A percentile compares a stretch with the other conserved stretches of the same genome.
phyloP scores from a whole-genome alignment of 1,284 basidiomycete genomes.

The Coniophora puteana region DNA sequence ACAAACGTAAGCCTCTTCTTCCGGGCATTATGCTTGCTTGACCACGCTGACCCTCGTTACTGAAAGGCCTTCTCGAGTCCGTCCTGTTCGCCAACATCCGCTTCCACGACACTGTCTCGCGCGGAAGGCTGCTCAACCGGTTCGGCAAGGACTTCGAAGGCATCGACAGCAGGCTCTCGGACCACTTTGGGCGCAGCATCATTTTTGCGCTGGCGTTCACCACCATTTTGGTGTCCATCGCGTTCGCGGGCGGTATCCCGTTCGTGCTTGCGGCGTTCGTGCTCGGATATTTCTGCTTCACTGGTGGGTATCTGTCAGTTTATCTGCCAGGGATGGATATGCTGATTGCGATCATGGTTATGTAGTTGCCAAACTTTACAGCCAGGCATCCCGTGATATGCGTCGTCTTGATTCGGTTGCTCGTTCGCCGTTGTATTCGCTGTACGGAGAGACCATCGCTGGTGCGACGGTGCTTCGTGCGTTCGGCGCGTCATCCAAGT shows the following conservation, averaged over 20 bases:
- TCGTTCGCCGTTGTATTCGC: slow-evolving; percentile 87
- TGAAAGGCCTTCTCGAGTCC: slow-evolving; percentile 68
- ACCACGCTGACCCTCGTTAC: slow-evolving; percentile 7
- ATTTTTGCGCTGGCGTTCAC: slow-evolving; percentile 54
- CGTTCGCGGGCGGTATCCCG: slow-evolving; percentile 73
- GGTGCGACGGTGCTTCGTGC: slow-evolving; percentile 87
- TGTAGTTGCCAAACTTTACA: slow-evolving; percentile 58
- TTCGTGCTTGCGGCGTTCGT: slow-evolving; percentile 63
- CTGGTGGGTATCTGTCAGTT: slow-evolving; percentile 44
- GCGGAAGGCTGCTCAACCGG: slow-evolving; percentile 82
- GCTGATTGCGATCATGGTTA: slow-evolving; percentile 11
- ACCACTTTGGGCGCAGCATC: slow-evolving; percentile 81
- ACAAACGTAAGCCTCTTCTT: slow-evolving; percentile 54
- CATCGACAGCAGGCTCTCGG: slow-evolving; percentile 82
- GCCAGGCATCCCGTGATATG: slow-evolving; percentile 88
- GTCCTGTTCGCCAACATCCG: slow-evolving; percentile 89
- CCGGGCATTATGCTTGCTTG: slow-evolving; percentile 5
- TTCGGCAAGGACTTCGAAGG: slow-evolving; percentile 96
- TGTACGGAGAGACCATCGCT: slow-evolving; percentile 88
- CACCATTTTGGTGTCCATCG: slow-evolving; percentile 76
- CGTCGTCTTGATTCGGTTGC: slow-evolving; percentile 85
- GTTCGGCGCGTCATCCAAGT: slow-evolving; percentile 84
- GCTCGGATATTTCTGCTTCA: slow-evolving; percentile 68
- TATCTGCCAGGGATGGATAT: background rate
- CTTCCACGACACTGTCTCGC: slow-evolving; percentile 91